A percentile compares a stretch with the other conserved stretches of the same genome.
Conservation (phyloP, 345 rosid genomes). For the Eucalyptus sp. region DNA sequence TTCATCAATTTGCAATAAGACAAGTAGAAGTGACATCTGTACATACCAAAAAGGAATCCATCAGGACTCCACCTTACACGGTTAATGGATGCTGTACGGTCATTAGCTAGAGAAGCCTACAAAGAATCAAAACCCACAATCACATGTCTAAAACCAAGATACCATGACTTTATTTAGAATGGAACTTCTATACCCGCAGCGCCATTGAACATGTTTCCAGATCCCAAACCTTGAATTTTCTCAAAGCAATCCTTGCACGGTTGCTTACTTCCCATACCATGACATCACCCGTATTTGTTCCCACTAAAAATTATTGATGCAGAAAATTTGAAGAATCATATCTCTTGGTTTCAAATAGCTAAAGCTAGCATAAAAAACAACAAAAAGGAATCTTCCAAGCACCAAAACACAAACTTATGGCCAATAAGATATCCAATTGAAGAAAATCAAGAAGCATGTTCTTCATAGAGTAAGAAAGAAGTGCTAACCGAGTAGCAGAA, state of each 20-base stretch:
- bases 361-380: not conserved
- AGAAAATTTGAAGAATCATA: not conserved
- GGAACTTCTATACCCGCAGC: constrained; percentile 34
- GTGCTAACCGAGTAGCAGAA: too few species aligned
- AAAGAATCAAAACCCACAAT: not conserved
- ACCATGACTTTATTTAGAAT: not conserved
- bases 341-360: not conserved
- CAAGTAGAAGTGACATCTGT: too few species aligned
- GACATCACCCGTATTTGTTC: constrained; percentile 64
- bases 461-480: too few species aligned
- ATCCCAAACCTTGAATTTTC: constrained; percentile 60
- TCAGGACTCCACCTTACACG: constrained; percentile 38
- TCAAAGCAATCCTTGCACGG: constrained; percentile 41
- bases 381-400: not conserved
- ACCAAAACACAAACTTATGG: not conserved
- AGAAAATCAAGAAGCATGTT: too few species aligned
- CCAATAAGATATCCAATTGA: not conserved
- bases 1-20: too few species aligned
- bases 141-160: not conserved
- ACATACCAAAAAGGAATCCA: too few species aligned
- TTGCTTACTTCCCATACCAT: constrained; percentile 53
- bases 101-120: constrained; percentile 50
- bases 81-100: constrained; percentile 27
- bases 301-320: constrained; percentile 26
- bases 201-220: constrained; percentile 34